Evolutionary conservation across 2,329 filamentous ascomycete genomes (phyloP).

Genomic region (Hypoxylon sp.): DNA sequence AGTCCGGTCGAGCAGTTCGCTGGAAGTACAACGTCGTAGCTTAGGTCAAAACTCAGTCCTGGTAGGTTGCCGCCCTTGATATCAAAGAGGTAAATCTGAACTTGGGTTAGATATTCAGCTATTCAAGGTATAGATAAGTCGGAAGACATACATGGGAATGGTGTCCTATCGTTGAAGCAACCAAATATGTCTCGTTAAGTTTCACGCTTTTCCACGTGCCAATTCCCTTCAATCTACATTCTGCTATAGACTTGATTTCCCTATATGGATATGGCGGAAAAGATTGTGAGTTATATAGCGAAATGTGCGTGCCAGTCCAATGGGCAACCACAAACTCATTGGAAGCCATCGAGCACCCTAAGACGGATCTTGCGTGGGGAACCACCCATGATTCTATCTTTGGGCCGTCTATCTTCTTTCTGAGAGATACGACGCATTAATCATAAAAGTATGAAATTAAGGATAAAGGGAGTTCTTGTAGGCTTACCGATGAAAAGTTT

Average conservation of each 20-base stretch:
- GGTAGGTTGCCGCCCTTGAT: slow-evolving; percentile 7
- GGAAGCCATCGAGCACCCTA: slow-evolving; percentile 23
- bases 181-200: slow-evolving; percentile 23
- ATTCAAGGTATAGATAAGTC: background rate
- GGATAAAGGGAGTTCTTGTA: too few species aligned
- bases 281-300: slow-evolving; percentile 24
- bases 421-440: background rate
- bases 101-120: background rate
- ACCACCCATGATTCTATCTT: slow-evolving; percentile 13
- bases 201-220: slow-evolving; percentile 20
- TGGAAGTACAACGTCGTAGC: slow-evolving; percentile 26
- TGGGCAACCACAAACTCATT: slow-evolving; percentile 16
- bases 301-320: slow-evolving; percentile 22
- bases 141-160: slow-evolving; percentile 12
- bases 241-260: slow-evolving; percentile 5
- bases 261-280: background rate
- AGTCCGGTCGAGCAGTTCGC: background rate
- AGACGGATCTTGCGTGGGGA: background rate
- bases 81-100: slow-evolving; percentile 26
- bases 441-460: too few species aligned
- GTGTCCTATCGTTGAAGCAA: slow-evolving; percentile 26
- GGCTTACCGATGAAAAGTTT: too few species aligned
- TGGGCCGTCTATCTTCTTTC: background rate
- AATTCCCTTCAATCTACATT: background rate
- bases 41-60: slow-evolving; percentile 2